These are phyloP conservation scores for Coemansia aciculifera DNA, from an alignment of 192 early-diverging fungal species.

Conservation along the genomic window DNA sequence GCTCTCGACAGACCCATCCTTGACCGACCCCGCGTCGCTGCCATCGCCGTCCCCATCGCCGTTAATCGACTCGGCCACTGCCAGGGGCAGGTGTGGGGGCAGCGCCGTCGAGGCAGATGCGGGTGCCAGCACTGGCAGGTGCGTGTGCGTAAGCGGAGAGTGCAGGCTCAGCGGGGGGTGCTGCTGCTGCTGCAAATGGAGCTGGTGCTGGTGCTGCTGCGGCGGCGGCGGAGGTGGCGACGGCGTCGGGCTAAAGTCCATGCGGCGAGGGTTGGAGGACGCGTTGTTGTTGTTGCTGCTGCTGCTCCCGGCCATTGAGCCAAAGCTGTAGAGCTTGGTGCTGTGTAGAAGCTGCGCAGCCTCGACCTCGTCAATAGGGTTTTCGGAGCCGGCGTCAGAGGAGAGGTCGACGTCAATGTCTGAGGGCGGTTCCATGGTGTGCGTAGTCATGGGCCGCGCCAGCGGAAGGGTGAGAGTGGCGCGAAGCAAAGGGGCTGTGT, in stretches of 20 bases:
- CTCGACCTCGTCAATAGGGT: conserved; percentile 32
- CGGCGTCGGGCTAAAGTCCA: conserved; percentile 55
- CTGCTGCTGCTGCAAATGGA: conserved; percentile 8
- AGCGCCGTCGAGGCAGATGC: not conserved
- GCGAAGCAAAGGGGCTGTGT: not conserved
- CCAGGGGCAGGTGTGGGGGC: not conserved
- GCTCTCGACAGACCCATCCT: conserved; percentile 50
- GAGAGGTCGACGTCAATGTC: conserved; percentile 56
- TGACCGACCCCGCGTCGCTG: conserved; percentile 39
- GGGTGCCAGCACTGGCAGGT: conserved; percentile 8
- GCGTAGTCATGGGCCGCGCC: conserved; percentile 46
- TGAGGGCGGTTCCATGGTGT: conserved; percentile 50
- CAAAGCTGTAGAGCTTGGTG: conserved; percentile 36
- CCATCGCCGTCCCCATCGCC: conserved; percentile 32
- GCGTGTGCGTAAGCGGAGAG: conserved; percentile 9
- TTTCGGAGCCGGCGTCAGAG: conserved; percentile 43
- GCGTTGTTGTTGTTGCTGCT: not conserved
- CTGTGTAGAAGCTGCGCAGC: conserved; percentile 37
- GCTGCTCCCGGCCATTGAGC: conserved; percentile 13
- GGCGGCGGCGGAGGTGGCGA: conserved; percentile 35
- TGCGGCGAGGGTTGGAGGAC: conserved; percentile 31
- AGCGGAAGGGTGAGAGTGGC: conserved; percentile 13
- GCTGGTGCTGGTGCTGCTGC: not conserved
- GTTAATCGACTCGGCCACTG: conserved; percentile 18
- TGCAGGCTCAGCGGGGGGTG: conserved; percentile 7